Percentiles rank a stretch among this genome's conserved stretches.
These are phyloP conservation scores for Priceomyces fermenticarens DNA, from an alignment of 805 yeast species.

Conservation along the genomic window DNA sequence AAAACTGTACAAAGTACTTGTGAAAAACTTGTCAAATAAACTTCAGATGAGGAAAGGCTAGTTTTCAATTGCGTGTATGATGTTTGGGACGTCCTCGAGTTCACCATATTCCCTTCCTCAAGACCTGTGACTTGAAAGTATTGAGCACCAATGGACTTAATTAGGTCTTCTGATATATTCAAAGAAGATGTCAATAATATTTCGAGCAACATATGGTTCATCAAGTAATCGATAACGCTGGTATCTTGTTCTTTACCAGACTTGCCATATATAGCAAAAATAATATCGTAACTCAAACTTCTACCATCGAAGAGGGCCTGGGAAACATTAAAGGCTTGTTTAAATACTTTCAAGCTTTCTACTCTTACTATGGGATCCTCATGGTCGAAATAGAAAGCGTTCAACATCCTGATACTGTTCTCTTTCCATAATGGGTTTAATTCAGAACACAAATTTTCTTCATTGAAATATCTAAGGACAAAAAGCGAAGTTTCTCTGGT, in stretches of 20 bases:
- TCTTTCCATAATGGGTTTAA: slow-evolving; percentile 50
- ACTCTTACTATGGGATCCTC: slow-evolving; percentile 21
- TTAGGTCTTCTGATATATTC: slow-evolving; percentile 14
- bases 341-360: slow-evolving; percentile 31
- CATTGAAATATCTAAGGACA: slow-evolving; percentile 47
- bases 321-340: slow-evolving; percentile 35
- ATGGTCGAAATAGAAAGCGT: slow-evolving; percentile 38
- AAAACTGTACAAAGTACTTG: slow-evolving; percentile 24
- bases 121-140: slow-evolving; percentile 3
- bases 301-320: slow-evolving; percentile 23
- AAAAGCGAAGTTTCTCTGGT: slow-evolving; percentile 36
- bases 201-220: slow-evolving; percentile 23
- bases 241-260: slow-evolving; percentile 28
- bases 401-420: slow-evolving; percentile 42
- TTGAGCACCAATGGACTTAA: slow-evolving; percentile 8
- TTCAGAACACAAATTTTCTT: slow-evolving; percentile 53
- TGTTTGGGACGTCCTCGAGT: slow-evolving; percentile 20
- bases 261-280: slow-evolving; percentile 28
- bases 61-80: slow-evolving; percentile 10
- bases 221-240: slow-evolving; percentile 27
- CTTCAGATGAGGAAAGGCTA: slow-evolving; percentile 5
- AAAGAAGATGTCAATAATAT: slow-evolving; percentile 14
- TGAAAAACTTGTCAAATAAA: slow-evolving; percentile 16
- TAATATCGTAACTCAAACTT: slow-evolving; percentile 27
- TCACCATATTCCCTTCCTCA: slow-evolving; percentile 24